Conservation (phyloP, 352 stramenopile species). For the Phytophthora macrochlamydospora region DNA sequence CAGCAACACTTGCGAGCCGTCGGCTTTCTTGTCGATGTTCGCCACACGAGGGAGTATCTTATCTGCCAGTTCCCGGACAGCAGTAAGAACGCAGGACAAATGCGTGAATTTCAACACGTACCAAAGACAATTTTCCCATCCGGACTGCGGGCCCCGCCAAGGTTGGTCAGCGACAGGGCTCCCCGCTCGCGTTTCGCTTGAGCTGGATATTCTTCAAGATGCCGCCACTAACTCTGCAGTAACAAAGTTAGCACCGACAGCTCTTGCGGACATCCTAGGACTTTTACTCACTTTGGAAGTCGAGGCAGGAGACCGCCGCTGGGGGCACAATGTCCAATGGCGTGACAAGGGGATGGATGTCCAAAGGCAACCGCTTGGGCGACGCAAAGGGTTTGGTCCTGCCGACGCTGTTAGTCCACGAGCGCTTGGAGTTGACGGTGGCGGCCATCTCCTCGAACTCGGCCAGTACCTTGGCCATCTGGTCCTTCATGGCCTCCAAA, state of each 20-base stretch:
- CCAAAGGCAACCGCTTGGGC: slow-evolving; percentile 15
- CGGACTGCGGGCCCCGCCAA: slow-evolving; percentile 43
- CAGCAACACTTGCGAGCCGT: slow-evolving; percentile 43
- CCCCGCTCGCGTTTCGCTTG: slow-evolving; percentile 30
- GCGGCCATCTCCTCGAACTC: slow-evolving; percentile 74
- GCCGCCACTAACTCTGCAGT: slow-evolving; percentile 22
- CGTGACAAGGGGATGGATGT: slow-evolving; percentile 40
- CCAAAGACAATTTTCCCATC: slow-evolving; percentile 72
- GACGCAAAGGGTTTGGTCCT: slow-evolving; percentile 36
- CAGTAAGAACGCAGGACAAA: not conserved
- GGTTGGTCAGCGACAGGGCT: slow-evolving; percentile 20
- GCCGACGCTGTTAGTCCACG: slow-evolving; percentile 68
- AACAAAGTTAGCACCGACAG: slow-evolving; percentile 2
- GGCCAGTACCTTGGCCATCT: slow-evolving; percentile 70
- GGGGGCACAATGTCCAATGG: slow-evolving; percentile 30
- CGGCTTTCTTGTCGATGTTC: slow-evolving; percentile 67
- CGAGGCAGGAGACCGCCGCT: slow-evolving; percentile 32
- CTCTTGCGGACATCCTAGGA: not conserved
- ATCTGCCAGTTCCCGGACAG: slow-evolving; percentile 31
- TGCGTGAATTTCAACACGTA: slow-evolving; percentile 17
- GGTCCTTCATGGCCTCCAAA: slow-evolving; percentile 63
- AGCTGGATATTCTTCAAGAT: slow-evolving; percentile 48
- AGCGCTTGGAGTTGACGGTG: slow-evolving; percentile 60
- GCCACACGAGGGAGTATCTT: slow-evolving; percentile 75
- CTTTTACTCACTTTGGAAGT: slow-evolving; percentile 50